Evolutionary conservation across 441 rosid genomes (phyloP), one percentile per base, ranked within the genome.

Genomic region (Croton setiger): DNA sequence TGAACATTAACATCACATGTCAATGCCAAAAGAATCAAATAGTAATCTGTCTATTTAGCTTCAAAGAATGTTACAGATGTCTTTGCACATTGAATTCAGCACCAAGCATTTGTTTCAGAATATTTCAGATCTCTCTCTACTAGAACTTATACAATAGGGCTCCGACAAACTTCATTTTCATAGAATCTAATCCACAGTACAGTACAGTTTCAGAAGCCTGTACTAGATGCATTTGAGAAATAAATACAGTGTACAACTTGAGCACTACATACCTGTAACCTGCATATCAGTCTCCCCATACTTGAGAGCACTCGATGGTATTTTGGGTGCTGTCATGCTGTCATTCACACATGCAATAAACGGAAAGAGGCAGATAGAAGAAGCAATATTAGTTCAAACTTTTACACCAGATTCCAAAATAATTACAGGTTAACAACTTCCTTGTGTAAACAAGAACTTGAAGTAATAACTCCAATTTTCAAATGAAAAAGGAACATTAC

Each of bases 321-420:
- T 92, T 64, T 79, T 66, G 43, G 98, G 98, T 3, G 93, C 98
- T 55, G 98, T 90, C 98, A 92, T 92, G 70, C 96, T 92, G 86
- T 78, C 62, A 72, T 60, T 59, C 68, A 52, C 23, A 47, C 48
- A 69, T 31, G 35, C 57, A n/a, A 33, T 69, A 44, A 55, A 55
- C n/a, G 11, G 14, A 10, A 4, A 64, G 36, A 41, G 52, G 0
- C 9, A 68, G 57, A 41, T 5, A 60, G 55, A 62, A 41, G 20
- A 60, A 68, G 36, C 14, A 57, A 70, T 62, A 35, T 44, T 48
- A 66, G 54, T 59, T 48, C 58, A 68, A 66, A 64, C n/a, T 63
- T 17, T 57, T 17, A 9, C 20, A 4, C 18, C 18, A 48, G n/a
- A 45, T n/a, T 48, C 20, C 52, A 14, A 5, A 57, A 37, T 27